These are phyloP conservation scores for Nicotiana tomentosiformis DNA, from an alignment of 257 asterid genomes.

Conservation along the genomic window DNA sequence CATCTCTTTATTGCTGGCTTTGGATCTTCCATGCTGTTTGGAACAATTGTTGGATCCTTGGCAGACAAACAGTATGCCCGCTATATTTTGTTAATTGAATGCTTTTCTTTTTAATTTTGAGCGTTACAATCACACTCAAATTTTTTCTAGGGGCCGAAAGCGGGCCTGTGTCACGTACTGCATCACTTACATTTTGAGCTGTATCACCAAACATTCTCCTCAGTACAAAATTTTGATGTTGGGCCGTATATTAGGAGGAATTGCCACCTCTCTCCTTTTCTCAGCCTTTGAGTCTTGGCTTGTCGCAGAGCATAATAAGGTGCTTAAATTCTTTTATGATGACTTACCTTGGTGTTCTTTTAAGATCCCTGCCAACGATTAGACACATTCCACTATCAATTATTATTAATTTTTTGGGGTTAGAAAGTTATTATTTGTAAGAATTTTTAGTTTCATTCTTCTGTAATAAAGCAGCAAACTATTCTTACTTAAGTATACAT, in stretches of 20 bases:
- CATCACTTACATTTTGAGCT: slow-evolving; percentile 85
- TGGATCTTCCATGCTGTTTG: slow-evolving; percentile 56
- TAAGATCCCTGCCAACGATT: neutral
- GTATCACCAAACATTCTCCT: slow-evolving; percentile 93
- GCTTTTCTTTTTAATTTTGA: slow-evolving; percentile 1
- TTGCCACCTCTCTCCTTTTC: slow-evolving; percentile 91
- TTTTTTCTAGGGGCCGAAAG: slow-evolving; percentile 74
- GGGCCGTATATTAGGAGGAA: slow-evolving; percentile 94
- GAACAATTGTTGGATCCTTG: slow-evolving; percentile 53
- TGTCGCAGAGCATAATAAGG: slow-evolving; percentile 98
- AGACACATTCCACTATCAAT: neutral
- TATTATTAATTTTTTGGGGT: neutral
- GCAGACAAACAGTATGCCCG: slow-evolving; percentile 45
- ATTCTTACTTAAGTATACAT: neutral
- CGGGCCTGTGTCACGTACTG: slow-evolving; percentile 94
- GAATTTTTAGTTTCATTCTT: neutral
- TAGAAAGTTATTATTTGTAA: neutral
- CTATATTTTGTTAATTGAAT: neutral
- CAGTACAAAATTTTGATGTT: slow-evolving; percentile 77
- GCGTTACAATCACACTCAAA: neutral
- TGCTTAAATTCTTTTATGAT: slow-evolving; percentile 12
- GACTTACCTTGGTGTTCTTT: neutral
- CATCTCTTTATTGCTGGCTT: slow-evolving; percentile 55
- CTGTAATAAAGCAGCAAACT: neutral
- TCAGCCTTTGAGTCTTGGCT: slow-evolving; percentile 98